Conservation (phyloP, 1,284 basidiomycete genomes). For the Thecaphora thlaspeos region DNA sequence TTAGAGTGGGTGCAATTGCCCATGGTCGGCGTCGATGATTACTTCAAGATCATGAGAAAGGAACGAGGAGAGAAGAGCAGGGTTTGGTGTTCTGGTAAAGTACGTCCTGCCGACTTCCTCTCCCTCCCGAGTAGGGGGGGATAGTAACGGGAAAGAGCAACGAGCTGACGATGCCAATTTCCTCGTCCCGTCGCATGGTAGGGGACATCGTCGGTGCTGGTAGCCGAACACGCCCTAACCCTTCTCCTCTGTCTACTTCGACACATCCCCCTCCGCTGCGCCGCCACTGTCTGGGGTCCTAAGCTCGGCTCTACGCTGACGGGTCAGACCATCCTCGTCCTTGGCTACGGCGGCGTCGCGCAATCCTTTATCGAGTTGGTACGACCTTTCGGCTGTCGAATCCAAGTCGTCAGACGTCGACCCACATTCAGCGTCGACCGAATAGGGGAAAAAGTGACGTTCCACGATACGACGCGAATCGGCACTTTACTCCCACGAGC, state of each 20-base stretch:
- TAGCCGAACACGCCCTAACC: conserved; percentile 41
- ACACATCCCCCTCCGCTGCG: conserved; percentile 11
- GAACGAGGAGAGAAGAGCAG: not conserved
- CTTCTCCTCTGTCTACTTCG: conserved; percentile 22
- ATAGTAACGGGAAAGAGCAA: not conserved
- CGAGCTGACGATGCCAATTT: not conserved
- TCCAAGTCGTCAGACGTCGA: conserved; percentile 8
- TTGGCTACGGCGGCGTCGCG: conserved; percentile 35
- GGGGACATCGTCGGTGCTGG: conserved; percentile 30
- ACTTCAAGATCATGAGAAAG: conserved; percentile 13
- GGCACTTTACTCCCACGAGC: too few species aligned
- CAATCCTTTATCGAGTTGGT: conserved; percentile 6
- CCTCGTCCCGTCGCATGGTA: too few species aligned
- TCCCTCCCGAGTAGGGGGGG: not conserved
- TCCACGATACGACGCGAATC: too few species aligned
- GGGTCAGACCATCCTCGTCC: conserved; percentile 13
- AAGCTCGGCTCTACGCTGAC: conserved; percentile 6
- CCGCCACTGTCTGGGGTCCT: conserved; percentile 14
- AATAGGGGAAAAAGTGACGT: too few species aligned
- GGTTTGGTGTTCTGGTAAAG: conserved; percentile 41
- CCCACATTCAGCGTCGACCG: conserved; percentile 4
- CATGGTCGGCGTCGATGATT: conserved; percentile 41
- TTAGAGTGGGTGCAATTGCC: conserved; percentile 39
- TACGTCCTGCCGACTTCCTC: too few species aligned
- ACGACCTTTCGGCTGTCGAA: conserved; percentile 14